These are phyloP conservation scores for Spiromastix sp. DNA, from an alignment of 2,329 filamentous ascomycete genomes.

Conservation along the genomic window DNA sequence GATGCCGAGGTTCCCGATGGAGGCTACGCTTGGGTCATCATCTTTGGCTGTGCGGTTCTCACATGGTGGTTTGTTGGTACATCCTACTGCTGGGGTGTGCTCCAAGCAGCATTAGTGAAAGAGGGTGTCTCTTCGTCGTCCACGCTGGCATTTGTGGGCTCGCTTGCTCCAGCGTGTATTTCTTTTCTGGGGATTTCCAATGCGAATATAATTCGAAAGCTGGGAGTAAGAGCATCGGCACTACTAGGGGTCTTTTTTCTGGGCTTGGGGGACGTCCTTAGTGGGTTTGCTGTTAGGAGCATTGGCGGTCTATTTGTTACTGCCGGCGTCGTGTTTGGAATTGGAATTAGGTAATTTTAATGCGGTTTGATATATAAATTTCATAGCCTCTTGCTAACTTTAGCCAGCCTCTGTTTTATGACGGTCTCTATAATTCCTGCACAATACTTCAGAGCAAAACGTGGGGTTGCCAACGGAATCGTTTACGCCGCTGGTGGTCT, in stretches of 20 bases:
- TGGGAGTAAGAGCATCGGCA: constrained; percentile 40
- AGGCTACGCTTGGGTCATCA: constrained; percentile 48
- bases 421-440: constrained; percentile 40
- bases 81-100: constrained; percentile 50
- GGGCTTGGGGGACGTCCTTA: constrained; percentile 39
- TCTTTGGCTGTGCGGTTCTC: constrained; percentile 40
- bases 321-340: constrained; percentile 37
- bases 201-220: constrained; percentile 38
- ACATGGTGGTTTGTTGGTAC: constrained; percentile 49
- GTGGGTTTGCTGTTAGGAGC: constrained; percentile 37
- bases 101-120: constrained; percentile 47
- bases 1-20: constrained; percentile 43
- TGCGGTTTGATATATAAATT: not conserved
- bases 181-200: constrained; percentile 44
- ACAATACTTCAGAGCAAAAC: constrained; percentile 46
- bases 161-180: constrained; percentile 40
- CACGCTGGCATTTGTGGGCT: constrained; percentile 50
- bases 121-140: constrained; percentile 38
- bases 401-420: too few relatives aligned
- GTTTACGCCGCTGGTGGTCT: constrained; percentile 46
- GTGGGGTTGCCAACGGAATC: constrained; percentile 47
- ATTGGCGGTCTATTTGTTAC: constrained; percentile 40
- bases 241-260: constrained; percentile 42
- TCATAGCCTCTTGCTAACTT: too few relatives aligned
- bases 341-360: constrained; percentile 30